phyloP scores from a whole-genome alignment of 495 filamentous ascomycete genomes.

The Rostrohypoxylon terebratum region DNA sequence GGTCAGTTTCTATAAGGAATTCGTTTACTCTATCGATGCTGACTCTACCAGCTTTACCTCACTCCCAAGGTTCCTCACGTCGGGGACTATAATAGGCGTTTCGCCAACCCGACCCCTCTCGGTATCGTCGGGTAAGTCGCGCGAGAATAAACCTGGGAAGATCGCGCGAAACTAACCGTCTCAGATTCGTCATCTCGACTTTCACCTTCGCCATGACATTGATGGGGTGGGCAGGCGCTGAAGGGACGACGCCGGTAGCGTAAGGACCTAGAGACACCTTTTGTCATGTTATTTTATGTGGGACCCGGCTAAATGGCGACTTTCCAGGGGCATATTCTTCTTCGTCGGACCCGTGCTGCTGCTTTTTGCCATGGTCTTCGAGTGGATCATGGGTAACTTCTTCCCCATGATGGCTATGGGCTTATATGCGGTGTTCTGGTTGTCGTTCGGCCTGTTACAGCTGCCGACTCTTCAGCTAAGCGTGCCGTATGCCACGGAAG shows the following conservation, averaged over 20 bases:
- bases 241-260: slow-evolving; percentile 61
- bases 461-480: slow-evolving; percentile 64
- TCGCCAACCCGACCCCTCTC: slow-evolving; percentile 66
- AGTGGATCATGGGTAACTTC: slow-evolving; percentile 67
- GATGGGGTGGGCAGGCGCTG: slow-evolving; percentile 68
- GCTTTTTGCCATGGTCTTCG: slow-evolving; percentile 61
- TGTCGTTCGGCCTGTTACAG: slow-evolving; percentile 65
- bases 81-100: slow-evolving; percentile 61
- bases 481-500: slow-evolving; percentile 58
- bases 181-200: slow-evolving; percentile 64
- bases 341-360: slow-evolving; percentile 65
- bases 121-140: slow-evolving; percentile 61
- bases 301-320: slow-evolving; percentile 24
- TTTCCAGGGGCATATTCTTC: slow-evolving; percentile 65
- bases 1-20: slow-evolving; percentile 29
- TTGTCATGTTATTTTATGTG: slow-evolving; percentile 25
- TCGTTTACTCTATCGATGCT: slow-evolving; percentile 1
- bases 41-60: slow-evolving; percentile 58
- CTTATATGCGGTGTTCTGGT: slow-evolving; percentile 68
- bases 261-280: slow-evolving; percentile 38
- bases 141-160: background rate
- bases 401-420: slow-evolving; percentile 69
- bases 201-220: slow-evolving; percentile 60
- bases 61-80: slow-evolving; percentile 63
- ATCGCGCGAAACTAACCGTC: slow-evolving; percentile 7